Evolutionary conservation across 169 alveolate species (phyloP).

Genomic region (Perkinsus olseni): DNA sequence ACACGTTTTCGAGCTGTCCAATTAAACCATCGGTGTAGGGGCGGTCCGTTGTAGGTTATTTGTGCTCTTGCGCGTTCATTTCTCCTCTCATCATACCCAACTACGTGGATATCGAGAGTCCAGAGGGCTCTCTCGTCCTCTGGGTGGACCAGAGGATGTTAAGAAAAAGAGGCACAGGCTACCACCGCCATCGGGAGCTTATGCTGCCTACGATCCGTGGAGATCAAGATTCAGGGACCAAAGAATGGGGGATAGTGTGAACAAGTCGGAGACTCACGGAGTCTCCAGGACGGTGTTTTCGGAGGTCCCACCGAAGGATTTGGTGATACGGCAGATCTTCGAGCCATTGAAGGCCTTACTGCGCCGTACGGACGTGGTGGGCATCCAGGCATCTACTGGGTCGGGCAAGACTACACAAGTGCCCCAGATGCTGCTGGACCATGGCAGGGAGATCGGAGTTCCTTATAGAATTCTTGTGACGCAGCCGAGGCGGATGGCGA

Average conservation of each 20-base stretch:
- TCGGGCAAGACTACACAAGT: slow-evolving; percentile 63
- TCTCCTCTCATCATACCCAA: not conserved
- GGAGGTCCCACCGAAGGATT: not conserved
- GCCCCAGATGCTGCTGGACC: slow-evolving; percentile 48
- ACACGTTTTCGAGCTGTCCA: not conserved
- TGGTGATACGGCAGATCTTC: not conserved
- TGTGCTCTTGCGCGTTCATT: not conserved
- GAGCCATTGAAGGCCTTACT: not conserved
- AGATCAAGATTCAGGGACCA: not conserved
- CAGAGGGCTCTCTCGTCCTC: not conserved
- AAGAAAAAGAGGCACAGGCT: too few species aligned
- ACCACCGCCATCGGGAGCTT: not conserved
- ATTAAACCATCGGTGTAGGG: not conserved
- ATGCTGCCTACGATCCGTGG: not conserved
- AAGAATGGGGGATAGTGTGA: not conserved
- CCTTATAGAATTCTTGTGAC: slow-evolving; percentile 11
- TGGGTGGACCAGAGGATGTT: too few species aligned
- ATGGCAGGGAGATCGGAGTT: slow-evolving; percentile 16
- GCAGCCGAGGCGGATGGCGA: slow-evolving; percentile 33
- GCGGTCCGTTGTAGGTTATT: not conserved
- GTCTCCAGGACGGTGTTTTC: not conserved
- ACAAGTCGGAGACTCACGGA: not conserved
- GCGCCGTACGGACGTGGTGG: not conserved
- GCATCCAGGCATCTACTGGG: slow-evolving; percentile 36
- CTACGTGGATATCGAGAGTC: not conserved